Percentiles rank a stretch among this genome's conserved stretches.
phyloP scores from a whole-genome alignment of 1,284 basidiomycete species.

The Sporisorium scitamineum region DNA sequence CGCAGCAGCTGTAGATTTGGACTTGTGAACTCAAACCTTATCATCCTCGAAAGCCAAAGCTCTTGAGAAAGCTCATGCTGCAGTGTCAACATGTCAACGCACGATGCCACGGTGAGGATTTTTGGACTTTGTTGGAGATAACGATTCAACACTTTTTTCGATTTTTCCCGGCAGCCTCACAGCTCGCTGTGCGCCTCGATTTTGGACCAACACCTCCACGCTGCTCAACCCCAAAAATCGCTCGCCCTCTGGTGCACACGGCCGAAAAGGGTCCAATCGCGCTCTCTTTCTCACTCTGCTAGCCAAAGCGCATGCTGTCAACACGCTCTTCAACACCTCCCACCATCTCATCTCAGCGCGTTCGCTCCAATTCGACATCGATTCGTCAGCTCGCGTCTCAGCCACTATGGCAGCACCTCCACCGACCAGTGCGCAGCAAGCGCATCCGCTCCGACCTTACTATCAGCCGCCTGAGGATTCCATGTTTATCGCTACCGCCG shows the following conservation, averaged over 20 bases:
- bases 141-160: constrained; percentile 3
- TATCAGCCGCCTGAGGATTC: constrained; percentile 58
- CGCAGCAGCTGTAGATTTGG: not conserved
- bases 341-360: not conserved
- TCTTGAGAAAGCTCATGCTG: not conserved
- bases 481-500: constrained; percentile 58
- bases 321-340: not conserved
- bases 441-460: constrained; percentile 65
- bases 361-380: not conserved
- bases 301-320: not conserved
- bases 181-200: constrained; percentile 2
- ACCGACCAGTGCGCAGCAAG: constrained; percentile 20
- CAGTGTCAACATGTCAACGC: constrained; percentile 18
- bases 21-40: constrained; percentile 2
- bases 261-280: constrained; percentile 25
- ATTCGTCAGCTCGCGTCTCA: not conserved
- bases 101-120: not conserved
- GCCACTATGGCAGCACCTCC: constrained; percentile 22
- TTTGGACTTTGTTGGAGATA: not conserved
- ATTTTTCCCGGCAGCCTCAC: constrained; percentile 5
- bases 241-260: not conserved
- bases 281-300: constrained; percentile 21
- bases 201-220: constrained; percentile 45
- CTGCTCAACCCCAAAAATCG: constrained; percentile 10
- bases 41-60: not conserved